Base-by-base conservation (phyloP, 2,329 filamentous ascomycete species). In the Pseudocercospora musae region DNA sequence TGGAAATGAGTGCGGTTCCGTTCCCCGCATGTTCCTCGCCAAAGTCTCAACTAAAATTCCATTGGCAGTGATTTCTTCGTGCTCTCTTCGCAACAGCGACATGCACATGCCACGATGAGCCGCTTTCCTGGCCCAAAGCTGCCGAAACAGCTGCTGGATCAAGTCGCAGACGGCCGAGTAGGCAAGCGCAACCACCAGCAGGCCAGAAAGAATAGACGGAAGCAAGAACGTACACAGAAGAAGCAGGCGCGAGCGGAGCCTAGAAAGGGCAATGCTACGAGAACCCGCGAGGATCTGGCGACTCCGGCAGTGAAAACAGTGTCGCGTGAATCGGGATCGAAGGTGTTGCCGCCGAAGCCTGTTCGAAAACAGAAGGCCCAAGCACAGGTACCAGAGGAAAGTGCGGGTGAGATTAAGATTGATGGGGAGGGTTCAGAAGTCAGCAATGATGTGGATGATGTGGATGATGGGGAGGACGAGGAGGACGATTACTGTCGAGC, bases 191-290 rank as follows among this genome's bases (percentile, higher is more conserved):
- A 64, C 15, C 50, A 66, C 58, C 31, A 68, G 68, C 25, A 62
- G 58, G 9, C 68, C 9, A 69, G 75, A 18, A 77, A 77, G 62
- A 72, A 75, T 58, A 82, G 85, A 62, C 84, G 90, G 60, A 91
- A 88, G 72, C 83, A 83, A 15, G 85, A 89, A 69, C 82, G 89
- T 59, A 78, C 80, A 21, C 80, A 85, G 69, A 89, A 87, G 74
- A 89, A 85, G 74, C 75, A 27, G 75, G 42, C 68, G 68, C 42
- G 60, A 58, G 9, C 57, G n/a, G 23, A 46, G 29, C 52, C 57
- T 13, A 44, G 29, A 52, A 7, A 11, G 23, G 18, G 27, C 13
- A n/a, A 48, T 48, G 44, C 44, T 25, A 13, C 52, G 31, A 54
- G 31, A 5, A 25, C 21, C 23, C 33, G 18, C 53, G 42, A 25